These are phyloP conservation scores for Xanthoceras sorbifolium DNA, from an alignment of 345 rosid genomes.

Conservation along the genomic window DNA sequence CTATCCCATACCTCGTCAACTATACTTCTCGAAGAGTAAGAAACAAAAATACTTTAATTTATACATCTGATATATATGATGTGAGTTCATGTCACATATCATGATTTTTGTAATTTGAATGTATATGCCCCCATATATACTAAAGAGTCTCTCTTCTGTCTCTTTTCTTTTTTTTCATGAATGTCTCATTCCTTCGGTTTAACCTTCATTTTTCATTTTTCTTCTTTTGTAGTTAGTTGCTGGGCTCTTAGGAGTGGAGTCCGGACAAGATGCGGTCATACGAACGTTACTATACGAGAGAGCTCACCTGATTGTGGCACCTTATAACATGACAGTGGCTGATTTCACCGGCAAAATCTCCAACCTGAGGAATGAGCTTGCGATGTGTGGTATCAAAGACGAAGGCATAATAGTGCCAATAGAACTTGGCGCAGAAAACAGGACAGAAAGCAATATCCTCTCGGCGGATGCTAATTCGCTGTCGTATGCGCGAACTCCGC, in stretches of 20 bases:
- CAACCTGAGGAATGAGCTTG: slow-evolving; percentile 39
- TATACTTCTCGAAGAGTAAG: slow-evolving; percentile 46
- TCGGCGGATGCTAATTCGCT: slow-evolving; percentile 36
- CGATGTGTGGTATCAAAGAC: slow-evolving; percentile 48
- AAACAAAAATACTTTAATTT: too few species aligned
- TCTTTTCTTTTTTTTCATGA: not conserved
- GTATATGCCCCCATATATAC: too few species aligned
- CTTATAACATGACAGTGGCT: slow-evolving; percentile 42
- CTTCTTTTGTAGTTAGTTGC: slow-evolving; percentile 46
- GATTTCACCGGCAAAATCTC: slow-evolving; percentile 39
- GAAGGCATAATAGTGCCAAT: slow-evolving; percentile 50
- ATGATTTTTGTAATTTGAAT: too few species aligned
- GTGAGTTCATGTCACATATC: too few species aligned
- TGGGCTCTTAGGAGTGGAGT: slow-evolving; percentile 57
- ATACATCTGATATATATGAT: too few species aligned
- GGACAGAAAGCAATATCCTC: slow-evolving; percentile 36
- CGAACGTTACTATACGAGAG: slow-evolving; percentile 51
- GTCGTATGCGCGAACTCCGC: slow-evolving; percentile 38
- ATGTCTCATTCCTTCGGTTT: too few species aligned
- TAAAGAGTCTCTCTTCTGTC: too few species aligned
- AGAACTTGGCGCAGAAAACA: slow-evolving; percentile 42
- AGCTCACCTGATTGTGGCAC: slow-evolving; percentile 31
- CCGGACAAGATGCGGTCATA: slow-evolving; percentile 73
- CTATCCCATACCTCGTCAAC: slow-evolving; percentile 48
- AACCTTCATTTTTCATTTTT: not conserved